Conservation (phyloP, 306 rosid species). For the Medicago arabica region DNA sequence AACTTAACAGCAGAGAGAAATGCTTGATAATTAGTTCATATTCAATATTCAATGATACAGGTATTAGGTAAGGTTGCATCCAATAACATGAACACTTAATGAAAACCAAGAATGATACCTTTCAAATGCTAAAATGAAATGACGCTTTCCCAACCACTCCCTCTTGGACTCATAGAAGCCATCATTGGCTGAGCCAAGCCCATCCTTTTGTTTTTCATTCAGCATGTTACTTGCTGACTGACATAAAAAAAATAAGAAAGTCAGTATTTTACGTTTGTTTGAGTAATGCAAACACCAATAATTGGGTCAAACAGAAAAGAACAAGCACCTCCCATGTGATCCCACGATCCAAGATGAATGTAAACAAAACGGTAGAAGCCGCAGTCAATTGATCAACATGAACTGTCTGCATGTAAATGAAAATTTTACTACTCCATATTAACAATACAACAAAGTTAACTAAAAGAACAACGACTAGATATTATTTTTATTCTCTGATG, state of each 20-base stretch:
- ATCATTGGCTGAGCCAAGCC: slow-evolving; percentile 80
- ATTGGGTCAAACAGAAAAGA: slow-evolving; percentile 37
- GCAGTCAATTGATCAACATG: slow-evolving; percentile 91
- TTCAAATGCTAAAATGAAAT: slow-evolving; percentile 88
- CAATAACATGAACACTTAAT: not conserved
- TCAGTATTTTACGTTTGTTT: slow-evolving; percentile 26
- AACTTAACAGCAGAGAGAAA: slow-evolving; percentile 21
- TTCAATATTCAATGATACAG: not conserved
- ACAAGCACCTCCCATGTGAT: slow-evolving; percentile 85
- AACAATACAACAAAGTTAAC: slow-evolving; percentile 29
- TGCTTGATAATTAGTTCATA: slow-evolving; percentile 1
- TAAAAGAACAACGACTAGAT: not conserved
- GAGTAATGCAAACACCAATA: slow-evolving; percentile 25
- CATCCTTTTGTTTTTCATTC: slow-evolving; percentile 88
- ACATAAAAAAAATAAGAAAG: slow-evolving; percentile 35
- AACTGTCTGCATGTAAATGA: slow-evolving; percentile 69
- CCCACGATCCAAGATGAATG: slow-evolving; percentile 96
- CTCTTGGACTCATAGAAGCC: slow-evolving; percentile 96
- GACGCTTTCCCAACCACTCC: slow-evolving; percentile 96
- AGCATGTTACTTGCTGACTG: slow-evolving; percentile 81
- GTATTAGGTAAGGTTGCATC: too few relatives aligned
- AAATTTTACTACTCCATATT: slow-evolving; percentile 20
- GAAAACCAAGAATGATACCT: slow-evolving; percentile 55
- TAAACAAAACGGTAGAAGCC: slow-evolving; percentile 88
- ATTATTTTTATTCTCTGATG: not conserved